Evolutionary conservation across 495 filamentous ascomycete genomes (phyloP).

Genomic region (Daldinia caldariorum): DNA sequence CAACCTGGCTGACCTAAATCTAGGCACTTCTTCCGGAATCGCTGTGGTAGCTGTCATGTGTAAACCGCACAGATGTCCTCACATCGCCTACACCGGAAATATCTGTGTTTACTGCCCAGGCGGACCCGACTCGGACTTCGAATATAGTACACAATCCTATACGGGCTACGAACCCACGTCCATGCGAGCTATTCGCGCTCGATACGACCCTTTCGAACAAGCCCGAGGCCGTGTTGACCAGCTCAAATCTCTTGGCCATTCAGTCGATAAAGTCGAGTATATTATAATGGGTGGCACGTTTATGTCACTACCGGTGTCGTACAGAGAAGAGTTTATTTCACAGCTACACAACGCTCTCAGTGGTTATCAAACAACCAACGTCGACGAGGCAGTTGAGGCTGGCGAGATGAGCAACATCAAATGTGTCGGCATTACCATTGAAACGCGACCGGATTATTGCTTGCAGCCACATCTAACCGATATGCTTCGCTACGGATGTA

Average conservation of each 20-base stretch:
- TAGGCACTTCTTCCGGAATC: slow-evolving; percentile 91
- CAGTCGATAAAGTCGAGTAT: slow-evolving; percentile 98
- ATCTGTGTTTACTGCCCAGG: slow-evolving; percentile 99
- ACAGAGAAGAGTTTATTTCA: slow-evolving; percentile 91
- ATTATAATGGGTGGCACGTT: slow-evolving; percentile 99
- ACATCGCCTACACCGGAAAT: slow-evolving; percentile 97
- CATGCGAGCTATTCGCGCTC: slow-evolving; percentile 96
- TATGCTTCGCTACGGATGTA: slow-evolving; percentile 98
- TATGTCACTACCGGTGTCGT: slow-evolving; percentile 91
- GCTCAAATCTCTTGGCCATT: slow-evolving; percentile 92
- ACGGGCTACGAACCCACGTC: slow-evolving; percentile 98
- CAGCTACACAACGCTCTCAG: slow-evolving; percentile 96
- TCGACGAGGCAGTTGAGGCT: slow-evolving; percentile 92
- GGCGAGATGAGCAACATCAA: slow-evolving; percentile 95
- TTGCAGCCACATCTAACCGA: slow-evolving; percentile 87
- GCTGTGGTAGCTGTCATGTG: slow-evolving; percentile 99
- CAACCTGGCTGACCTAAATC: slow-evolving; percentile 32
- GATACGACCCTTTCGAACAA: slow-evolving; percentile 98
- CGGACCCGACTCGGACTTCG: slow-evolving; percentile 96
- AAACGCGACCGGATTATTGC: slow-evolving; percentile 96
- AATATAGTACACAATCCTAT: slow-evolving; percentile 98
- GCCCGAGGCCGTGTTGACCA: slow-evolving; percentile 95
- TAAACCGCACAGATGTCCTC: slow-evolving; percentile 96
- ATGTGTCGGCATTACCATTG: slow-evolving; percentile 98
- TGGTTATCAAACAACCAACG: slow-evolving; percentile 88